Evolutionary conservation across 225 moss, liverwort and hornwort genomes (phyloP), one percentile per base, ranked within the genome.

Genomic region (Physcomitrium patens): DNA sequence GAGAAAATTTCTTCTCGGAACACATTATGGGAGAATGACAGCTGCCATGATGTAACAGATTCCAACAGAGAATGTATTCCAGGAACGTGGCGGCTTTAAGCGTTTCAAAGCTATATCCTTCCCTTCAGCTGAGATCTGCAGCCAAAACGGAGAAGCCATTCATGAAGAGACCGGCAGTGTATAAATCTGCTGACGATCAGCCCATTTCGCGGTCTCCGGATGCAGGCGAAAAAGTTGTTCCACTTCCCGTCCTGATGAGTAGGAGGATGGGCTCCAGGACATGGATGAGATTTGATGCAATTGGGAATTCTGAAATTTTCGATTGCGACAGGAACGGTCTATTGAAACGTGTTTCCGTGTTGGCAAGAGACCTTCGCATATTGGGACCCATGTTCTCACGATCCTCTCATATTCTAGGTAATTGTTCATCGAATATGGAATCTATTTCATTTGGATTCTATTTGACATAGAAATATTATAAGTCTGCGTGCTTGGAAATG

Each of bases 231-330:
- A 78, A 83, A 71, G 65, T 81, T 28, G 79, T 83, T 46, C 81
- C 81, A 9, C 70, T 78, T 61, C 65, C 74, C 31, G 47, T 56
- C 27, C 63, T 76, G 24, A 94, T 93, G 81, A 95, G 83, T 60
- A 99, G 95, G 79, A 99, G 89, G 80, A 77, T 86, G 73, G 93
- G 91, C 61, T 84, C 80, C 49, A 85, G 91, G 68, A 50, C 76
- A 45, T 99, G 99, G 99, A 93, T 99, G 95, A 90, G 88, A 53
- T 95, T 99, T 71, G 89, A 95, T 84, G 79, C 90, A 47, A 70
- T 74, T 63, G 99, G 99, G 70, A 76, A 52, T 47, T 90, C 80
- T 18, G 93, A 99, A 78, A 68, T 88, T 2, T 73, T 95, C 69
- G 95, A 99, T 77, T 90, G 93, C 53, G 99, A 99, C 79, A 84